These are phyloP conservation scores for Myxozyma neotropica DNA, from an alignment of 805 yeast species.

Conservation along the genomic window DNA sequence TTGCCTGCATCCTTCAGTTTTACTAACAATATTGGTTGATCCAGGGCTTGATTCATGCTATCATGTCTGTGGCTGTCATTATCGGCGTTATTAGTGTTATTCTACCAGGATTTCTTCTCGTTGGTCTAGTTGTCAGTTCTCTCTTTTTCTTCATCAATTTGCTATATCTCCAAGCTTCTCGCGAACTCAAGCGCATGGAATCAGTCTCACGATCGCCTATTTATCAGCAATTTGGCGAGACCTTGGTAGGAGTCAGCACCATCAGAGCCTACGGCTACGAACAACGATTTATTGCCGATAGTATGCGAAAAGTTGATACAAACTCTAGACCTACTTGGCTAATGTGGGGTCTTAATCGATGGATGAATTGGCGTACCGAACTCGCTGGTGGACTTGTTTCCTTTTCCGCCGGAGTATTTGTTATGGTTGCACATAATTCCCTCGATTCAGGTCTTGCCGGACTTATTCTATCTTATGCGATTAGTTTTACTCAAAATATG, in stretches of 20 bases:
- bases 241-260: constrained; percentile 87
- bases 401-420: constrained; percentile 78
- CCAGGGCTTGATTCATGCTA: constrained; percentile 26
- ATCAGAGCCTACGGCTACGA: constrained; percentile 96
- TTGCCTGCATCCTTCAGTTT: constrained; percentile 37
- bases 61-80: constrained; percentile 56
- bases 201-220: constrained; percentile 91
- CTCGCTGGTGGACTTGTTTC: constrained; percentile 80
- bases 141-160: constrained; percentile 72
- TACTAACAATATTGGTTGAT: neutral
- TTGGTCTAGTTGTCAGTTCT: constrained; percentile 70
- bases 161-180: constrained; percentile 77
- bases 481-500: constrained; percentile 84
- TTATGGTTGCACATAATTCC: constrained; percentile 61
- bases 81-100: constrained; percentile 72
- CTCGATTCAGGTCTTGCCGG: constrained; percentile 96
- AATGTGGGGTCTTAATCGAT: constrained; percentile 92
- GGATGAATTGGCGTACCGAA: constrained; percentile 87
- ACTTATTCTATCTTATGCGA: constrained; percentile 86
- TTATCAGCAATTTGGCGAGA: constrained; percentile 94
- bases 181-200: constrained; percentile 90
- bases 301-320: constrained; percentile 74
- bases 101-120: constrained; percentile 74
- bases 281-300: constrained; percentile 77
- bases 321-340: constrained; percentile 91